phyloP scores from a whole-genome alignment of 2,329 filamentous ascomycete genomes.

The Pseudogymnoascus sp. region DNA sequence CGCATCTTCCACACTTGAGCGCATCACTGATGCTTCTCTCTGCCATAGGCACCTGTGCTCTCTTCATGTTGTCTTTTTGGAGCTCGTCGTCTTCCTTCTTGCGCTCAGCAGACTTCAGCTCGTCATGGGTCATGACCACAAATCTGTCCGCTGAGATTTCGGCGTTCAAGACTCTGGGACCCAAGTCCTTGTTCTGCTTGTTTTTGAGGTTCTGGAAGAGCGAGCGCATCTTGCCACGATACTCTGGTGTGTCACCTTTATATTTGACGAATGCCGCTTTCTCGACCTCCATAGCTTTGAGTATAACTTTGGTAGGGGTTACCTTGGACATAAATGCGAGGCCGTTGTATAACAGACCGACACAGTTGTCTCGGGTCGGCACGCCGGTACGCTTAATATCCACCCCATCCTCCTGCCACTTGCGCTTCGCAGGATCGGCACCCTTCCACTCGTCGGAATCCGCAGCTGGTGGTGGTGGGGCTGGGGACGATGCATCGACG shows the following conservation, averaged over 20 bases:
- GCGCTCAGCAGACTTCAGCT: constrained; percentile 82
- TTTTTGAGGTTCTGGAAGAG: constrained; percentile 94
- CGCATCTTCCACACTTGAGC: constrained; percentile 85
- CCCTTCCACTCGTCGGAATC: constrained; percentile 38
- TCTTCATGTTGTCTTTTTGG: constrained; percentile 90
- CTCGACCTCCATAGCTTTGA: constrained; percentile 76
- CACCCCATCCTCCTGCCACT: constrained; percentile 73
- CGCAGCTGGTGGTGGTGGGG: constrained; percentile 31
- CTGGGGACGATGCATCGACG: constrained; percentile 29
- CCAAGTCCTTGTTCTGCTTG: constrained; percentile 74
- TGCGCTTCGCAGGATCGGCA: constrained; percentile 69
- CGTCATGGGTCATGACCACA: constrained; percentile 80
- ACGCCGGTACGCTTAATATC: constrained; percentile 70
- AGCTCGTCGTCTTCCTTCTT: constrained; percentile 68
- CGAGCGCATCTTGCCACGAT: constrained; percentile 83
- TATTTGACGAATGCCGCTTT: constrained; percentile 63
- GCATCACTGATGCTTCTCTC: constrained; percentile 86
- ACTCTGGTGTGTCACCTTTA: constrained; percentile 65
- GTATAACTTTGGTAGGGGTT: constrained; percentile 63
- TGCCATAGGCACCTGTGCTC: constrained; percentile 87
- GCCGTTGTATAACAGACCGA: constrained; percentile 90
- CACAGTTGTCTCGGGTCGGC: constrained; percentile 70
- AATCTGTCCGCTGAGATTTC: constrained; percentile 67
- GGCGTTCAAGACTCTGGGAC: constrained; percentile 66
- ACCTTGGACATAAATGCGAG: constrained; percentile 65